Conservation (phyloP, 225 moss, liverwort and hornwort species). For the Marchantia paleacea region DNA sequence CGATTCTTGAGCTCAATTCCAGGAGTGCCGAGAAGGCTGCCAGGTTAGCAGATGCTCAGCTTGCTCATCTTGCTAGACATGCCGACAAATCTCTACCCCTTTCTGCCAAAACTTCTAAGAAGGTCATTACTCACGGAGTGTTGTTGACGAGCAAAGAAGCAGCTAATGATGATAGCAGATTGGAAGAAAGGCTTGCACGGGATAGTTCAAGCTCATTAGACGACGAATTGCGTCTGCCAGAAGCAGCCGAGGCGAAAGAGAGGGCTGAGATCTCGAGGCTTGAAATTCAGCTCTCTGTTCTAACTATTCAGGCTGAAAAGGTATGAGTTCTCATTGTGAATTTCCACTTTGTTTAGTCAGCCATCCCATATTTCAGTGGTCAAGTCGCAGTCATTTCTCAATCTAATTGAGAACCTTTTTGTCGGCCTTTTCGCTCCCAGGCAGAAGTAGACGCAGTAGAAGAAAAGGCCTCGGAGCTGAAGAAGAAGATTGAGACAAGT, state of each 20-base stretch:
- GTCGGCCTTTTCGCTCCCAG: conserved; percentile 17
- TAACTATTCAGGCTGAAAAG: conserved; percentile 51
- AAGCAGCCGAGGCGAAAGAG: conserved; percentile 25
- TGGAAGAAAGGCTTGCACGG: neutral
- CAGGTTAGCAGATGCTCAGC: conserved; percentile 40
- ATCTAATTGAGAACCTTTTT: neutral
- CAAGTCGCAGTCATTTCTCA: neutral
- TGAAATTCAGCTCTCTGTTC: conserved; percentile 47
- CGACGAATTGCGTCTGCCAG: conserved; percentile 28
- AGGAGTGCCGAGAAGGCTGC: conserved; percentile 42
- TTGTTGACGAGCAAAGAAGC: conserved; percentile 38
- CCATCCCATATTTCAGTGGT: no score
- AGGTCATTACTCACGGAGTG: conserved; percentile 61
- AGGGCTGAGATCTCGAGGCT: conserved; percentile 40
- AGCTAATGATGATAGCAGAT: neutral
- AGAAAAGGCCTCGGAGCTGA: conserved; percentile 38
- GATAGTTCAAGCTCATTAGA: conserved; percentile 14
- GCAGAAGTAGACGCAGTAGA: conserved; percentile 58
- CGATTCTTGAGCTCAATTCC: conserved; percentile 75
- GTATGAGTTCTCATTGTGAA: conserved; percentile 18
- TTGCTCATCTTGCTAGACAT: conserved; percentile 44
- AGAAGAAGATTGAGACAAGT: conserved; percentile 8
- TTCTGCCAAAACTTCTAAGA: conserved; percentile 22
- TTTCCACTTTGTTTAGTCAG: neutral
- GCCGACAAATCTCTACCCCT: conserved; percentile 21